Conservation (phyloP, 2,329 filamentous ascomycete species). For the Fusarium subglutinans region DNA sequence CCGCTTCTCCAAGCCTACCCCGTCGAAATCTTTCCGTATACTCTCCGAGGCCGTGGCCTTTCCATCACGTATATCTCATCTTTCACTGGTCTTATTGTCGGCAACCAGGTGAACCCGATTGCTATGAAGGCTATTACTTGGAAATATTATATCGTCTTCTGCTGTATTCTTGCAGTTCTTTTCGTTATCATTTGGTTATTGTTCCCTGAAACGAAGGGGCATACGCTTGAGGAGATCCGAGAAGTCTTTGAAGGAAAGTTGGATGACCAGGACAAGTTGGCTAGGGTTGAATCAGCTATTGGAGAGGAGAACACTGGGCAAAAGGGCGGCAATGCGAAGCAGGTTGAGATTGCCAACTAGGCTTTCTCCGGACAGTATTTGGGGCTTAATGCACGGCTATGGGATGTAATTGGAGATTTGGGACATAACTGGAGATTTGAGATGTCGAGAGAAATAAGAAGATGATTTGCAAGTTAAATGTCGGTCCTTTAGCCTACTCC, state of each 20-base stretch:
- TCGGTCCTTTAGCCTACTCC: neutral
- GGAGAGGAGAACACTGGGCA: neutral
- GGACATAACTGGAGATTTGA: too few species aligned
- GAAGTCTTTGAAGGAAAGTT: conserved; percentile 42
- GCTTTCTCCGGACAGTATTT: neutral
- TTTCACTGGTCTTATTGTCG: conserved; percentile 43
- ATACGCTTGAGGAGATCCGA: conserved; percentile 44
- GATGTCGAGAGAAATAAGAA: too few species aligned
- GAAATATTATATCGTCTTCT: conserved; percentile 54
- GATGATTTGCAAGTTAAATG: neutral
- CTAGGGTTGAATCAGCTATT: neutral
- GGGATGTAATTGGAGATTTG: rapidly evolving
- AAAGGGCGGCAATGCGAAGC: neutral
- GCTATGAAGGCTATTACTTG: conserved; percentile 50
- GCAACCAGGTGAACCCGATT: conserved; percentile 53
- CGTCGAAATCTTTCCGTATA: conserved; percentile 41
- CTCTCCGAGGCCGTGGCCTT: conserved; percentile 32
- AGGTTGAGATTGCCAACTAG: neutral
- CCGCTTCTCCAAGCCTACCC: conserved; percentile 46
- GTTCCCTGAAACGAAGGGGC: conserved; percentile 47
- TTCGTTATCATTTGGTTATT: conserved; percentile 50
- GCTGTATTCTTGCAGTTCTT: conserved; percentile 47
- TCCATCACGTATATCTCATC: conserved; percentile 30
- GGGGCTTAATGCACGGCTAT: rapidly evolving
- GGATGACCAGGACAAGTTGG: neutral